Percentiles rank a stretch among this genome's conserved stretches.
Conservation (phyloP, 805 yeast genomes). For the Candida tammaniensis region DNA sequence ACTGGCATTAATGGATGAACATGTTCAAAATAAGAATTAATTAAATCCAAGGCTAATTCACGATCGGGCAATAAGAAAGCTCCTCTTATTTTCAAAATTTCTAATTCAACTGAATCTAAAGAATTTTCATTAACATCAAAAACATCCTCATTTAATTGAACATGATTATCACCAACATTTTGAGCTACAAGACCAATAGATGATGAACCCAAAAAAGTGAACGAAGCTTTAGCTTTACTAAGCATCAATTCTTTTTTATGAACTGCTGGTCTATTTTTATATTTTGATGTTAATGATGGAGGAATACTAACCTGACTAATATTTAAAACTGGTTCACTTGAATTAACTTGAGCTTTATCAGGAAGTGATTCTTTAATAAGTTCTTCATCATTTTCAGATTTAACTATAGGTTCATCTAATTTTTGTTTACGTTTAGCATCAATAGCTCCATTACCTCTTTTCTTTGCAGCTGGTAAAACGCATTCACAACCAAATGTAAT, state of each 20-base stretch:
- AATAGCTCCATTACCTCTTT: slow-evolving; percentile 28
- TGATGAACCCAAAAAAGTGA: slow-evolving; percentile 54
- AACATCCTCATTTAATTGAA: slow-evolving; percentile 41
- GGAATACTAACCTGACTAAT: slow-evolving; percentile 42
- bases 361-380: slow-evolving; percentile 5
- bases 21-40: slow-evolving; percentile 58
- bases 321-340: slow-evolving; percentile 38
- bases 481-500: slow-evolving; percentile 72
- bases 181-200: slow-evolving; percentile 48
- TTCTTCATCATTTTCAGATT: slow-evolving; percentile 3
- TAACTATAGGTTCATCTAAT: slow-evolving; percentile 4
- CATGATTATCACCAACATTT: slow-evolving; percentile 46
- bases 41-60: slow-evolving; percentile 56
- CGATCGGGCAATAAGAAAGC: slow-evolving; percentile 67
- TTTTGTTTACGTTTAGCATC: slow-evolving; percentile 7
- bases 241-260: slow-evolving; percentile 31
- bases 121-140: slow-evolving; percentile 32
- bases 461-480: slow-evolving; percentile 59
- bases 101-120: slow-evolving; percentile 60
- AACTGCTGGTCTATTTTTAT: slow-evolving; percentile 37
- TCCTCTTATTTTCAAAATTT: slow-evolving; percentile 60
- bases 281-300: slow-evolving; percentile 41
- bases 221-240: slow-evolving; percentile 25
- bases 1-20: slow-evolving; percentile 72
- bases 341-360: slow-evolving; percentile 10